These are phyloP conservation scores for Nothophaeocryptopus gaeumannii DNA, from an alignment of 2,329 filamentous ascomycete genomes.

Conservation along the genomic window DNA sequence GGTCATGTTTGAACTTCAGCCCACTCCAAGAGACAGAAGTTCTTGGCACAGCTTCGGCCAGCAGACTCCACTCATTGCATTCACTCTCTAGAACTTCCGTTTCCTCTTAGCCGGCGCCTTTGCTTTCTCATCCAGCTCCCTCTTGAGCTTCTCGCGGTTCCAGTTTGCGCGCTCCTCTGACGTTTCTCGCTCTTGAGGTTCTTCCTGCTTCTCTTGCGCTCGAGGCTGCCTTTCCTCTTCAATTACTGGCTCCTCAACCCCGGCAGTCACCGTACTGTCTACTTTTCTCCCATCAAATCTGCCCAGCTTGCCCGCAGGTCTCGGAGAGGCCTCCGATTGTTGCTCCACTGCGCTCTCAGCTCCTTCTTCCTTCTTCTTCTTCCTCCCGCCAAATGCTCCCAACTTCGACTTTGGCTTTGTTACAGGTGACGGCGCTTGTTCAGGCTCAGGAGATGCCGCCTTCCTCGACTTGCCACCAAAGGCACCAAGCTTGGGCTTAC, in stretches of 20 bases:
- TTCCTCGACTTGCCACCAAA: slow-evolving; percentile 5
- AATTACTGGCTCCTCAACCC: not conserved
- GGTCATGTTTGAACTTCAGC: not conserved
- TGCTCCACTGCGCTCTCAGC: not conserved
- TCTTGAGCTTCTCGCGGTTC: slow-evolving; percentile 57
- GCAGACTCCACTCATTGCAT: not conserved
- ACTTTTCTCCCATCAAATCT: slow-evolving; percentile 6
- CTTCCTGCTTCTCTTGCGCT: not conserved
- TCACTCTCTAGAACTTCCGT: slow-evolving; percentile 48
- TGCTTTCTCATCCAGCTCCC: slow-evolving; percentile 50
- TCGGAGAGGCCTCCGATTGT: not conserved
- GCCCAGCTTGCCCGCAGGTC: slow-evolving; percentile 5
- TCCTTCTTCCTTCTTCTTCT: not conserved
- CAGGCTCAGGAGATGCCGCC: not conserved
- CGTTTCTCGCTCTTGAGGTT: slow-evolving; percentile 35
- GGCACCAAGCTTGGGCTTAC: slow-evolving; percentile 3
- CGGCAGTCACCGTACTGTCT: too few species aligned
- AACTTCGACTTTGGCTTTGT: not conserved
- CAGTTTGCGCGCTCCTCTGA: slow-evolving; percentile 54
- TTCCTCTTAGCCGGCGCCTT: slow-evolving; percentile 57
- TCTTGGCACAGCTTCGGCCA: not conserved
- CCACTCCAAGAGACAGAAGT: not conserved
- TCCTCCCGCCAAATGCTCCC: slow-evolving; percentile 3
- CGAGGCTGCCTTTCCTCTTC: slow-evolving; percentile 4
- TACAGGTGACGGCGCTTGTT: not conserved